phyloP scores from a whole-genome alignment of 352 stramenopile genomes.

The Phytophthora foliorum region DNA sequence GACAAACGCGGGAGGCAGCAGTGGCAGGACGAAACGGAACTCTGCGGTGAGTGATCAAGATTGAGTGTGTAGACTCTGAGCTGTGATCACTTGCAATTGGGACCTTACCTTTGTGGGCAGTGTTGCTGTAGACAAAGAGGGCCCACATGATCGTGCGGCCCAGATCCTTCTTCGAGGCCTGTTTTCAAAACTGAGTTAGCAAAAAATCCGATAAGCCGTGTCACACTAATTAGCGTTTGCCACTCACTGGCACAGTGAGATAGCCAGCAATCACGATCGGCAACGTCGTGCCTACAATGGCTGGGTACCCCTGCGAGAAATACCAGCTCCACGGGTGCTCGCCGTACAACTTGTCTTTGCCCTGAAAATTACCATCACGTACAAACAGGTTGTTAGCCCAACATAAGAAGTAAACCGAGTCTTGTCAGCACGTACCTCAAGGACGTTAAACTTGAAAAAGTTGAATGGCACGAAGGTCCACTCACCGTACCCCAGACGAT shows the following conservation, averaged over 20 bases:
- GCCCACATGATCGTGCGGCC: slow-evolving; percentile 72
- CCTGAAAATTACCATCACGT: slow-evolving; percentile 37
- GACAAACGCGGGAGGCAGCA: slow-evolving; percentile 77
- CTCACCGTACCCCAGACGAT: slow-evolving; percentile 78
- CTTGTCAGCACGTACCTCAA: slow-evolving; percentile 58
- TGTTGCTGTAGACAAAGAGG: slow-evolving; percentile 83
- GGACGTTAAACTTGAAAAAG: slow-evolving; percentile 90
- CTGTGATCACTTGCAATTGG: not conserved
- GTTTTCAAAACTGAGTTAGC: not conserved
- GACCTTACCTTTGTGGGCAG: slow-evolving; percentile 78
- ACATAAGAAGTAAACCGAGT: not conserved
- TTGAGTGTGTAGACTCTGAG: not conserved
- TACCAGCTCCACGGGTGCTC: slow-evolving; percentile 89
- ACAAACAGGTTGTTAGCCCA: too few species aligned
- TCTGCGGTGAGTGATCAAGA: slow-evolving; percentile 43
- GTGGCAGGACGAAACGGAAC: slow-evolving; percentile 87
- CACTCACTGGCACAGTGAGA: slow-evolving; percentile 62
- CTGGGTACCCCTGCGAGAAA: slow-evolving; percentile 80
- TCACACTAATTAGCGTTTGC: not conserved
- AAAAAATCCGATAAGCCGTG: not conserved
- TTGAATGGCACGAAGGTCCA: slow-evolving; percentile 90
- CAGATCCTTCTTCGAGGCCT: slow-evolving; percentile 76
- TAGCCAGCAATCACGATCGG: slow-evolving; percentile 62
- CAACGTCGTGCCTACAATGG: slow-evolving; percentile 71
- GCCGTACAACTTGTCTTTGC: slow-evolving; percentile 86